phyloP scores from a whole-genome alignment of 2,329 filamentous ascomycete species.

The Thielaviopsis populi region DNA sequence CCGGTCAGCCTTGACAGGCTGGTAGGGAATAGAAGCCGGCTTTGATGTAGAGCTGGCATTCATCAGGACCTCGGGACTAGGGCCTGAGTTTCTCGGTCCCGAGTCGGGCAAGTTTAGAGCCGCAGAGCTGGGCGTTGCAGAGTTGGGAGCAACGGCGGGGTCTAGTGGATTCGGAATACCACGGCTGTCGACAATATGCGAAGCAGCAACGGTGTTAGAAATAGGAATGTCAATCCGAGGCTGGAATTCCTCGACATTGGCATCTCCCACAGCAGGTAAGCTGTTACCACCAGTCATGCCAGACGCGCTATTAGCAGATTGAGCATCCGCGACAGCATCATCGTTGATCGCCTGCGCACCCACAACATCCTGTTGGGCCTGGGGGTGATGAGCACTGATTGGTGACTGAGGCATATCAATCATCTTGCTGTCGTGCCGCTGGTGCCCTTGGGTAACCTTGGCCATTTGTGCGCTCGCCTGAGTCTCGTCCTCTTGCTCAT shows the following conservation, averaged over 20 bases:
- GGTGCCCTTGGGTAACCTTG: constrained; percentile 1
- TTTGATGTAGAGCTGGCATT: background rate
- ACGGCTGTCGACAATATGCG: constrained; percentile 7
- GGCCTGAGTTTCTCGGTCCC: background rate
- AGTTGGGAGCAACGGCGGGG: background rate
- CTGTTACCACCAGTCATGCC: background rate
- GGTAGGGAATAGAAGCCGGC: background rate
- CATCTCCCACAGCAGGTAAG: background rate
- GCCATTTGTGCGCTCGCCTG: background rate
- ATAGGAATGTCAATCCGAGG: constrained; percentile 1
- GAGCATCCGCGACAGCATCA: background rate
- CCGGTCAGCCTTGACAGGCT: constrained; percentile 29
- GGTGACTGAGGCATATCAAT: background rate
- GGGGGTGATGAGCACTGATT: background rate
- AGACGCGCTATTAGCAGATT: background rate
- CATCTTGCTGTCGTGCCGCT: constrained; percentile 14
- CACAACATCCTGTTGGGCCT: background rate
- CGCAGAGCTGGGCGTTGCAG: background rate
- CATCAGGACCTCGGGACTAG: background rate
- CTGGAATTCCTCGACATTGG: background rate
- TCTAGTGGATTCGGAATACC: background rate
- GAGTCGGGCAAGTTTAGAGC: background rate
- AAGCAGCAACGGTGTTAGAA: constrained; percentile 13
- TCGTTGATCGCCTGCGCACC: background rate
- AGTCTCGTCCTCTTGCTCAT: background rate